Base-by-base conservation (phyloP, 2,329 filamentous ascomycete species). In the Curvularia eragrostidis region DNA sequence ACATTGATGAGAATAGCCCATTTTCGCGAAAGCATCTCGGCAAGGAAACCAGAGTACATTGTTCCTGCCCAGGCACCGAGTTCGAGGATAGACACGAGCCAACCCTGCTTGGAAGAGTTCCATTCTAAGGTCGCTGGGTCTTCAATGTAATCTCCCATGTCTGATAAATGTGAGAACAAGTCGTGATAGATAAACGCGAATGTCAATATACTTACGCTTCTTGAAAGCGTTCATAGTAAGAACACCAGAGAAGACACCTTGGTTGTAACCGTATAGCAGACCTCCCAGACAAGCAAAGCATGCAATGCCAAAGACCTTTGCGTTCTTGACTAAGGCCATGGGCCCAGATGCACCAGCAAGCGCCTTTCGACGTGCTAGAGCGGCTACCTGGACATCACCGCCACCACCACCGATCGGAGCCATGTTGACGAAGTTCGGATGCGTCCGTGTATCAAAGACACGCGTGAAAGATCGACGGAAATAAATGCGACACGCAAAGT, bases 31-130 rank as follows among this genome's bases (percentile, higher is more conserved):
- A 89, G 74, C 5, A 83, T 80, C 70, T 92, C 89, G 15, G 89
- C 89, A 19, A 92, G 75, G 68, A 89, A 89, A 1, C 89, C 88
- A 10, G 85, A 89, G 32, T 89, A 81, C 4, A 93, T 77, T 0
- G 88, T 85, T 30, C 90, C 90, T 19, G 91, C 69, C 89, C 89
- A 92, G 44, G 89, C 90, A 47, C 89, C 89, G 1, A 92, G 83
- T 70, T 92, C 89, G 34, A 92, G 84, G 62, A 91, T 91, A 2
- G 89, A 81, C 1, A 79, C 79, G 34, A 82, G 74, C 79, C 79
- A 81, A 18, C 80, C 80, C 52, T 80, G 76, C 55, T 78, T 78
- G 2, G 77, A 79, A 3, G 69, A 62, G 52, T 77, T 62, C 69
- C 72, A 71, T 55, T 62, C 58, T 3, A 74, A 59, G 0, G 58